Evolutionary conservation across 768 basidiomycete species (phyloP).

Genomic region (Psilocybe tampanensis): DNA sequence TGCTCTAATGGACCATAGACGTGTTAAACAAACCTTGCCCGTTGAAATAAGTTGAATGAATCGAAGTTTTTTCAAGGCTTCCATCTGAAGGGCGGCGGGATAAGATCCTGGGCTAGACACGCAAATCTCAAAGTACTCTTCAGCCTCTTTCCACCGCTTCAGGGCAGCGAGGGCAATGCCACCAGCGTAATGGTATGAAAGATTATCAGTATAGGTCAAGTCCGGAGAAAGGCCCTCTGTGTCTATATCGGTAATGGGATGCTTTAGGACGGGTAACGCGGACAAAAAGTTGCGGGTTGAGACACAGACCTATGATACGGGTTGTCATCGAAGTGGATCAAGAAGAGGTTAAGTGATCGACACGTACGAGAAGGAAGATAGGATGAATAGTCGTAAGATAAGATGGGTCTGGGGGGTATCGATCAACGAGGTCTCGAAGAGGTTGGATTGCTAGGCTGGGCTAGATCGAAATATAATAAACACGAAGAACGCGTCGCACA

Average conservation of each 20-base stretch:
- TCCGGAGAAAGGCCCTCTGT: constrained; percentile 42
- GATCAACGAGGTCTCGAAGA: constrained; percentile 57
- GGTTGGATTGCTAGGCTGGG: constrained; percentile 53
- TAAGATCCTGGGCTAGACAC: constrained; percentile 60
- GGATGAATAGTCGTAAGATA: constrained; percentile 63
- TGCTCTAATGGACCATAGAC: background rate
- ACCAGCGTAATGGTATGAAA: constrained; percentile 84
- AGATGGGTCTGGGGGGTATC: constrained; percentile 22
- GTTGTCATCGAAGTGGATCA: background rate
- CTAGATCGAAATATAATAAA: constrained; percentile 16
- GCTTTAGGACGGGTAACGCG: constrained; percentile 61
- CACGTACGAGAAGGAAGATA: constrained; percentile 62
- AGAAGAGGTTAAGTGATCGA: background rate
- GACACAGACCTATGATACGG: constrained; percentile 52
- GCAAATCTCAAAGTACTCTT: constrained; percentile 81
- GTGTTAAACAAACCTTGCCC: constrained; percentile 64
- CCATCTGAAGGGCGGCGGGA: constrained; percentile 75
- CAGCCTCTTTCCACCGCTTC: constrained; percentile 68
- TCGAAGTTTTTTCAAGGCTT: constrained; percentile 83
- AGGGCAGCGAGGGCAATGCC: constrained; percentile 70
- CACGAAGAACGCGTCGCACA: background rate
- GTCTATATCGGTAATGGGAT: constrained; percentile 72
- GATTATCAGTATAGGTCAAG: constrained; percentile 75
- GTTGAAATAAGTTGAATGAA: constrained; percentile 78
- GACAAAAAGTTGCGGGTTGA: constrained; percentile 50